Percentiles rank a stretch among this genome's conserved stretches.
Conservation (phyloP, 202 grass and related monocot species). For the Musa balbisiana region DNA sequence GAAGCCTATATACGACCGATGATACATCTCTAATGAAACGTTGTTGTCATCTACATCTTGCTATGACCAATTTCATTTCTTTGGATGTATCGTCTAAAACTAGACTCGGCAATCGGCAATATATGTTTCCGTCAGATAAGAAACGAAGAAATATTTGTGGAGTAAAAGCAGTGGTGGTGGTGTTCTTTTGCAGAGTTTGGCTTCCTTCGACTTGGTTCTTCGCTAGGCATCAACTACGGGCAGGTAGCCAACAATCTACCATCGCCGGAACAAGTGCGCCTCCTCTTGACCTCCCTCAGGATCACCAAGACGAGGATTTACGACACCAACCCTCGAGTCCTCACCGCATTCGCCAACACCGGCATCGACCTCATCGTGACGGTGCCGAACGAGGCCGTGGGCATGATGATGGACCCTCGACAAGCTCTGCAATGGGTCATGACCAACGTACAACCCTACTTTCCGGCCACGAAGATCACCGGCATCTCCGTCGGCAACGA, state of each 20-base stretch:
- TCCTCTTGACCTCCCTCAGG: slow-evolving; percentile 51
- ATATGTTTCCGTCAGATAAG: no score
- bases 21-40: neutral
- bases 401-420: slow-evolving; percentile 31
- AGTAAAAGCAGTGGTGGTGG: no score
- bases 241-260: slow-evolving; percentile 91
- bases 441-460: slow-evolving; percentile 52
- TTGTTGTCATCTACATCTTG: no score
- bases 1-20: neutral
- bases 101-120: no score
- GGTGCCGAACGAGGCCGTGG: slow-evolving; percentile 68
- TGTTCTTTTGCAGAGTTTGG: slow-evolving; percentile 41
- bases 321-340: slow-evolving; percentile 77
- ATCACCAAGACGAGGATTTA: slow-evolving; percentile 79
- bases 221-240: slow-evolving; percentile 94
- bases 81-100: no score
- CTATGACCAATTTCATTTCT: no score
- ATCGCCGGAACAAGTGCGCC: slow-evolving; percentile 40
- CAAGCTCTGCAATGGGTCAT: slow-evolving; percentile 63
- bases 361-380: slow-evolving; percentile 77
- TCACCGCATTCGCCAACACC: slow-evolving; percentile 56
- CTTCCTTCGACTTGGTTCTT: slow-evolving; percentile 24
- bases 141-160: no score
- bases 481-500: slow-evolving; percentile 91
- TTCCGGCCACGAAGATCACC: slow-evolving; percentile 61